A percentile compares a stretch with the other conserved stretches of the same genome.
phyloP scores from a whole-genome alignment of 306 rosid genomes.

The Citrullus amarus region DNA sequence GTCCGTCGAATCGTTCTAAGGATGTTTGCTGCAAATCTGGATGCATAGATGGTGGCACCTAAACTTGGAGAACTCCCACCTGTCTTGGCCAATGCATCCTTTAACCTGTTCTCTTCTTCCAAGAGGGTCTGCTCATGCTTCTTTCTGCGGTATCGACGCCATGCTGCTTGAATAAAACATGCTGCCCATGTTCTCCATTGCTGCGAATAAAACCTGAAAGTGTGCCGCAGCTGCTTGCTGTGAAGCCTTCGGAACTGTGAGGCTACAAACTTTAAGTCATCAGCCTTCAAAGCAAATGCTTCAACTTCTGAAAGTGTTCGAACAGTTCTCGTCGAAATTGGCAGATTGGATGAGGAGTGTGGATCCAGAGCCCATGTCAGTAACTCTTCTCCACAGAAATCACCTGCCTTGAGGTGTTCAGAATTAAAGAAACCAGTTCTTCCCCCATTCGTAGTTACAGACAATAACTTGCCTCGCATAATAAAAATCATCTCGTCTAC shows the following conservation, averaged over 20 bases:
- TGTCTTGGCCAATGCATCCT: constrained; percentile 11
- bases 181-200: constrained; percentile 20
- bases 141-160: constrained; percentile 13
- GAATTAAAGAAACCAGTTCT: constrained; percentile 8
- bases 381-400: constrained; percentile 8
- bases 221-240: constrained; percentile 12
- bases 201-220: constrained; percentile 8
- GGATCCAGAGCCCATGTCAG: constrained; percentile 11
- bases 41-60: constrained; percentile 16
- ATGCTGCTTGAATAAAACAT: constrained; percentile 9
- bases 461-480: constrained; percentile 8
- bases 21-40: constrained; percentile 12
- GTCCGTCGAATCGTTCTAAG: constrained; percentile 7
- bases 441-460: constrained; percentile 8
- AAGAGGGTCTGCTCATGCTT: constrained; percentile 2
- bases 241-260: constrained; percentile 8
- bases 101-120: constrained; percentile 15
- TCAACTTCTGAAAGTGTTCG: constrained; percentile 8
- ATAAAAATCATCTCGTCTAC: constrained; percentile 13
- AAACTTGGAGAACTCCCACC: constrained; percentile 14
- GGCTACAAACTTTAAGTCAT: constrained; percentile 6
- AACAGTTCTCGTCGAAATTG: constrained; percentile 9
- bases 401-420: constrained; percentile 9
- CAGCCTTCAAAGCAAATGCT: constrained; percentile 10
- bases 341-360: constrained; percentile 4